A percentile compares a stretch with the other conserved stretches of the same genome.
Evolutionary conservation across 345 rosid species (phyloP).

Genomic region (Excoecaria agallocha): DNA sequence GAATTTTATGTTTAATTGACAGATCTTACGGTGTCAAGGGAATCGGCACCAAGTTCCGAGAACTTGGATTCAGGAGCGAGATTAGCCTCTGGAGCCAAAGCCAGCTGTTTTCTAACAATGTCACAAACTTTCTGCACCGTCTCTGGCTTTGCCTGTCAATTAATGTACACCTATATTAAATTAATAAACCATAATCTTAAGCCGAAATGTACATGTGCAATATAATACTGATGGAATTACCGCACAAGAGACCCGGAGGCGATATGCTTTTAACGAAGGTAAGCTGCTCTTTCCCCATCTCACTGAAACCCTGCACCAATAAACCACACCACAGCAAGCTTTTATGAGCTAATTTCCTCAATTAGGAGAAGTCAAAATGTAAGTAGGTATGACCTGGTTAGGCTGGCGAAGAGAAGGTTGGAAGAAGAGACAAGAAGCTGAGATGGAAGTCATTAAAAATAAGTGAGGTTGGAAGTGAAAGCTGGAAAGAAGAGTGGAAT

Average conservation of each 20-base stretch:
- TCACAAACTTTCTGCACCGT: slow-evolving; percentile 27
- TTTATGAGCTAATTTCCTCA: too few species aligned
- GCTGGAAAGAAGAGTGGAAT: not conserved
- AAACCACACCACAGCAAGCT: not conserved
- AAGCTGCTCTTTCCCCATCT: slow-evolving; percentile 33
- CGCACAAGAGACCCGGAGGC: slow-evolving; percentile 21
- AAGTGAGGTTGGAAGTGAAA: not conserved
- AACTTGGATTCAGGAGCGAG: slow-evolving; percentile 24
- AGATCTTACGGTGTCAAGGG: slow-evolving; percentile 27
- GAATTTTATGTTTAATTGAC: too few species aligned
- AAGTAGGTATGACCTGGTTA: not conserved
- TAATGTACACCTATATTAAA: not conserved
- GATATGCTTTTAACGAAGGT: slow-evolving; percentile 20
- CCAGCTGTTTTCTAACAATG: slow-evolving; percentile 28
- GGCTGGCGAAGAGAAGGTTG: not conserved
- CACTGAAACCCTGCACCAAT: slow-evolving; percentile 26
- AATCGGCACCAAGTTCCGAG: slow-evolving; percentile 31
- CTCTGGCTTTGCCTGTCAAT: slow-evolving; percentile 31
- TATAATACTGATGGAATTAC: not conserved
- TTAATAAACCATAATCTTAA: too few species aligned
- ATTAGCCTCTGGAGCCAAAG: slow-evolving; percentile 8
- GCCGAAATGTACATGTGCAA: not conserved
- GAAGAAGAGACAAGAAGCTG: slow-evolving; percentile 13
- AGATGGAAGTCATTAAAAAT: slow-evolving; percentile 17
- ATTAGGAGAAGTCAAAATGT: not conserved